Base-by-base conservation (phyloP, 2,329 filamentous ascomycete species). In the Aureobasidium sp. region DNA sequence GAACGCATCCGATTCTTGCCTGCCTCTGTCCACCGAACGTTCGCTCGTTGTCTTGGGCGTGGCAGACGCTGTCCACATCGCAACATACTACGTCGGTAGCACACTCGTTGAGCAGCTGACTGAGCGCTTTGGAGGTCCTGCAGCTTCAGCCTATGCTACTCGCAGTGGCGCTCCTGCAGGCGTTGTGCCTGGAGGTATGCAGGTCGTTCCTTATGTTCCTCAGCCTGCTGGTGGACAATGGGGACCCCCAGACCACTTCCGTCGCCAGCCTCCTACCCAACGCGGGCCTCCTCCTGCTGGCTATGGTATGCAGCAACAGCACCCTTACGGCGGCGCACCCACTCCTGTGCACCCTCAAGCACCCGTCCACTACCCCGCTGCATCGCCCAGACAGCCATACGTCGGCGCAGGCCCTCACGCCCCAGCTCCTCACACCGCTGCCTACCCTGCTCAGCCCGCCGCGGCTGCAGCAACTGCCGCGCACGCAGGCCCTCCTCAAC, bases 21-120 rank as follows among this genome's bases (percentile, higher is more conserved):
- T 99, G 60, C 94, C 94, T 51, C 83, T 96, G 63, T 99, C 94
- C 19, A 95, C 91, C 62, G 94, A 99, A 77, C 89, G 94, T 50
- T 97, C 94, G n/a, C 84, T 99, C 51, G 93, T 99, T 55, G 92
- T 99, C 31, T 90, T 97, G 75, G 94, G 94, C 73, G 94, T 99
- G 61, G 94, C 94, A 58, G 94, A 99, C 78, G 93, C 94, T 61
- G 93, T 99, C 51, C 94, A 99, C 77, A 99, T 99, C 74, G 94
- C 94, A 51, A 96, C 94, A 38, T 99, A 97, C 79, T 99, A 99
- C 71, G 92, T 99, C 65, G 93, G 92, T 60, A 95, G 93, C 75
- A 99, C 94, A n/a, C 83, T 99, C 27, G 87, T 95, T 50, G 94
- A 99, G 79, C 94, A 99, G 77, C 81, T 99, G 62, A 96, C 94